Evolutionary conservation across 148 eudicot genomes (phyloP).

Genomic region (Salicornia ramosissima): DNA sequence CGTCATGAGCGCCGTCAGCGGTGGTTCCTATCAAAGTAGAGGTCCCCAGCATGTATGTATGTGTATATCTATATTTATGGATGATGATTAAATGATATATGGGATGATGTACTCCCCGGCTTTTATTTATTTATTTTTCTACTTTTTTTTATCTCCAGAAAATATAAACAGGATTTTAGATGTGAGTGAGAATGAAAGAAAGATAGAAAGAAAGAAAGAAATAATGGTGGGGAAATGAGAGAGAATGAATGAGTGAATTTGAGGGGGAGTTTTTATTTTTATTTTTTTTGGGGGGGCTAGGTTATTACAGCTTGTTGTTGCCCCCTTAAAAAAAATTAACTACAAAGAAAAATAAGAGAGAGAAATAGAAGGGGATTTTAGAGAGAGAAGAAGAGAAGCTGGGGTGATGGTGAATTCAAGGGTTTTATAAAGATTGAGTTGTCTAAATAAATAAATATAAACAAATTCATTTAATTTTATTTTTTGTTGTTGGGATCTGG

Average conservation of each 20-base stretch:
- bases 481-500: conserved; percentile 58
- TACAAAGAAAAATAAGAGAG: conserved; percentile 3
- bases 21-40: conserved; percentile 33
- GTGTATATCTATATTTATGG: too few species aligned
- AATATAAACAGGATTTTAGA: too few species aligned
- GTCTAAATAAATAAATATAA: conserved; percentile 34
- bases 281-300: background rate
- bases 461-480: too few species aligned
- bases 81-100: too few species aligned
- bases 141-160: too few species aligned
- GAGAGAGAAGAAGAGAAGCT: conserved; percentile 18
- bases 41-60: conserved; percentile 42
- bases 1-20: conserved; percentile 31
- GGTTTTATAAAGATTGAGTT: conserved; percentile 64
- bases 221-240: conserved; percentile 9
- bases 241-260: conserved; percentile 2
- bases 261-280: background rate
- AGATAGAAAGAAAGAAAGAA: background rate
- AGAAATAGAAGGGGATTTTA: background rate
- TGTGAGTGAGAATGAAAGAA: too few species aligned
- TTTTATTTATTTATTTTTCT: too few species aligned
- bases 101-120: too few species aligned
- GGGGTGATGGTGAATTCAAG: conserved; percentile 66
- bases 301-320: conserved; percentile 33
- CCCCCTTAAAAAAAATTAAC: conserved; percentile 7